phyloP scores from a whole-genome alignment of 345 rosid species.

The Syzygium aqueum region DNA sequence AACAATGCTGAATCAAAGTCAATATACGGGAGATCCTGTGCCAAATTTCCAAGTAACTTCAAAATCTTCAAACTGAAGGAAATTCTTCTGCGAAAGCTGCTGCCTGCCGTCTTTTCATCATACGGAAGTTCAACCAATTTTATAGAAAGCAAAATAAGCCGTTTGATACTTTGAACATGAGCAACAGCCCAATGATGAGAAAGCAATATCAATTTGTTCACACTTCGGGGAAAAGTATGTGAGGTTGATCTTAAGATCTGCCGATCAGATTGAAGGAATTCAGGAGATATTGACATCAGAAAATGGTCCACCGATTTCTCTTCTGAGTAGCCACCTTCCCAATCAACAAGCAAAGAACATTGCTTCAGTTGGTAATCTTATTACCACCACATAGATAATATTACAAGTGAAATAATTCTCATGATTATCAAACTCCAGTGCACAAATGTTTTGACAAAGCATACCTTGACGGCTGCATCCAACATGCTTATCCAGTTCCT shows the following conservation, averaged over 20 bases:
- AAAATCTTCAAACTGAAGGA: constrained; percentile 64
- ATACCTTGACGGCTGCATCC: constrained; percentile 72
- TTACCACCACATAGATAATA: background rate
- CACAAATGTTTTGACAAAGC: background rate
- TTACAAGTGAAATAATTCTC: background rate
- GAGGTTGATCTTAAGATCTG: constrained; percentile 30
- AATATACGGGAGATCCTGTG: constrained; percentile 47
- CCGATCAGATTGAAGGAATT: constrained; percentile 46
- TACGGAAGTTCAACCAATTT: constrained; percentile 48
- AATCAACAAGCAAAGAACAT: constrained; percentile 5
- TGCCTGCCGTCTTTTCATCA: constrained; percentile 52
- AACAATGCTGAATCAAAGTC: constrained; percentile 54
- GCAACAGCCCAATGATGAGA: constrained; percentile 80
- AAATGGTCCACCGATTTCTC: constrained; percentile 69
- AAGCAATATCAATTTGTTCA: constrained; percentile 44
- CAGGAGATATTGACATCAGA: constrained; percentile 60
- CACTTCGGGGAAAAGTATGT: constrained; percentile 32
- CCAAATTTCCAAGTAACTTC: constrained; percentile 62
- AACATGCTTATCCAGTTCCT: constrained; percentile 37
- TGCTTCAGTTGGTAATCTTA: background rate
- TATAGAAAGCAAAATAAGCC: constrained; percentile 54
- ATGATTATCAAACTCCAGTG: background rate
- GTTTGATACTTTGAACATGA: constrained; percentile 48
- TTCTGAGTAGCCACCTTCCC: constrained; percentile 60
- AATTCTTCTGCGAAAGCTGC: constrained; percentile 41